phyloP scores from a whole-genome alignment of 371 early-diverging fungal genomes.

The Apophysomyces trapeziformis region DNA sequence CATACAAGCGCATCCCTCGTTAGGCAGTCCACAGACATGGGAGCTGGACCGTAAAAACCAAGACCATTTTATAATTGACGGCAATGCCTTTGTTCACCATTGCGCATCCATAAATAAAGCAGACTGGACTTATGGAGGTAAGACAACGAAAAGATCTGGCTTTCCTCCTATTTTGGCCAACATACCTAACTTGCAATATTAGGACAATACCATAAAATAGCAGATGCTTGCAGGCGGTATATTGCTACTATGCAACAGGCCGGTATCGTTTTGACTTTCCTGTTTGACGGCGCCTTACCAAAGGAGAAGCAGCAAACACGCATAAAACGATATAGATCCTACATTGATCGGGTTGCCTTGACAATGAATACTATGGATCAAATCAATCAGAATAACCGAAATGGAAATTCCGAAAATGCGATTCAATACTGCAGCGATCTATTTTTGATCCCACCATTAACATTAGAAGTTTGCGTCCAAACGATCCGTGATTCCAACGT shows the following conservation, averaged over 20 bases:
- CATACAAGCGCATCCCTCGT: slow-evolving; percentile 29
- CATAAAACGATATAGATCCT: slow-evolving; percentile 53
- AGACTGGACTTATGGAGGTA: slow-evolving; percentile 63
- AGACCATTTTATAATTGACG: slow-evolving; percentile 56
- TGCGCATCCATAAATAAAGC: slow-evolving; percentile 46
- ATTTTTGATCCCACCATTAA: slow-evolving; percentile 60
- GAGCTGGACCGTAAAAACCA: slow-evolving; percentile 8
- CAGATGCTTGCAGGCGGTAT: slow-evolving; percentile 34
- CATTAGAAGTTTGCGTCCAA: slow-evolving; percentile 55
- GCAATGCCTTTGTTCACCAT: slow-evolving; percentile 64
- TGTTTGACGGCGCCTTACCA: slow-evolving; percentile 65
- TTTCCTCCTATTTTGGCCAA: not conserved
- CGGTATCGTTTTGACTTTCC: slow-evolving; percentile 46
- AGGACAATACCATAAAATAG: slow-evolving; percentile 51
- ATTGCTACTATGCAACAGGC: slow-evolving; percentile 32
- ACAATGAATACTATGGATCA: slow-evolving; percentile 25
- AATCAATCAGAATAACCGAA: slow-evolving; percentile 29
- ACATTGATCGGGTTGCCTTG: slow-evolving; percentile 39
- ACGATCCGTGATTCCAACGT: slow-evolving; percentile 42
- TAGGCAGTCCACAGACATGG: slow-evolving; percentile 24
- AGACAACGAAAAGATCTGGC: not conserved
- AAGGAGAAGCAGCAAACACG: slow-evolving; percentile 54
- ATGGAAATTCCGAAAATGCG: slow-evolving; percentile 16
- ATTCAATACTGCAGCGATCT: slow-evolving; percentile 37
- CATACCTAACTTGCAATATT: not conserved